Base-by-base conservation (phyloP, 2,329 filamentous ascomycete species). In the Cadophora luteo-olivacea region DNA sequence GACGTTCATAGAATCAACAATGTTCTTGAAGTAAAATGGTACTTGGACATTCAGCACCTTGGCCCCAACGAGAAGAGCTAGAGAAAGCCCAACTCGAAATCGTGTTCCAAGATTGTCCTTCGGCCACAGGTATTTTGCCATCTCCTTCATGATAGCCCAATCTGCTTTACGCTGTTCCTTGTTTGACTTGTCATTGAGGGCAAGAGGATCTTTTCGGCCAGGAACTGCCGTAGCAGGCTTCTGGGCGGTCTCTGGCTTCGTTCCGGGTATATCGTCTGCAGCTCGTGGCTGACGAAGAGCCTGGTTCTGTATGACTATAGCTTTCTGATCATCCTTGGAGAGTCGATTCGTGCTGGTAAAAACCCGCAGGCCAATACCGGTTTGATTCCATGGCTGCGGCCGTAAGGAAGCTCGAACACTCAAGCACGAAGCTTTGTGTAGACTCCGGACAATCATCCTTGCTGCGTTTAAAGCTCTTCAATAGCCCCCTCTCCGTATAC, bases 61-160 rank as follows among this genome's bases (percentile, higher is more conserved):
- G 78, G 94, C 93, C 68, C 94, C 93, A 25, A 99, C 82, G 48
- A 99, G 85, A 71, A 99, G 82, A 8, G 86, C 88, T 3, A 99
- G 86, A n/a, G 95, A 94, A 60, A 97, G 82, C 12, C 92, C 88
- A 41, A 99, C 96, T 71, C 96, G 90, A 71, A 94, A 82, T 78
- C 97, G 93, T 3, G 94, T 97, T 66, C 90, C 90, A 76, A 92
- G 80, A 77, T 92, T 92, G 79, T 94, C 89, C 83, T 96, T 97
- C 25, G 96, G 96, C 96, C 96, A 99, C 25, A 99, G 84, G 80
- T 99, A 99, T 70, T 90, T 90, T 69, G 91, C 90, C 95, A 99
- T 98, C 80, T 99, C 95, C 81, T 92, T 97, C 85, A 99, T 96
- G 74, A 99, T 99, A 60, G 94, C 94, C 95, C 95, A 97, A 78